These are phyloP conservation scores for Nicotiana noctiflora DNA, from an alignment of 257 asterid species.

Conservation along the genomic window DNA sequence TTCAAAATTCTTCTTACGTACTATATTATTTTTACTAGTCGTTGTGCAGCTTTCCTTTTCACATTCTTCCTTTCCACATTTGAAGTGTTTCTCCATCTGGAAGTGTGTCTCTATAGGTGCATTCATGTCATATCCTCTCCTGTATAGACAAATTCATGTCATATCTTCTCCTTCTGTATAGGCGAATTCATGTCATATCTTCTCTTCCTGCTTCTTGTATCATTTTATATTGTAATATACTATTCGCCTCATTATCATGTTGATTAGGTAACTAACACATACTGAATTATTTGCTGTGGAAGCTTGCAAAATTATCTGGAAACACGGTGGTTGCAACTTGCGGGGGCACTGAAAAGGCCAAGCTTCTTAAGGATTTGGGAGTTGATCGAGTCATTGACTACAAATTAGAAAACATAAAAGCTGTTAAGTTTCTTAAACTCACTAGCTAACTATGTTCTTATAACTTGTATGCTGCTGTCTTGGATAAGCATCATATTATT, in stretches of 20 bases:
- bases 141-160: background rate
- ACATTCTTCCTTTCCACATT: background rate
- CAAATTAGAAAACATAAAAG: slow-evolving; percentile 62
- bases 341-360: slow-evolving; percentile 88
- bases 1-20: background rate
- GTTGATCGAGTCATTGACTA: slow-evolving; percentile 95
- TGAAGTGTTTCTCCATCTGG: background rate
- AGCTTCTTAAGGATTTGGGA: slow-evolving; percentile 73
- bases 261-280: slow-evolving; percentile 13
- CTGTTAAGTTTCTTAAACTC: slow-evolving; percentile 37
- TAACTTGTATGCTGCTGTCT: background rate
- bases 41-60: background rate
- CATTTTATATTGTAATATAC: background rate
- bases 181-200: background rate
- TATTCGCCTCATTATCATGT: background rate
- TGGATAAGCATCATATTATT: background rate
- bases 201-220: slow-evolving; percentile 3
- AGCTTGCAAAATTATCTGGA: slow-evolving; percentile 95
- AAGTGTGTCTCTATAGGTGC: background rate
- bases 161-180: background rate
- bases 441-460: background rate
- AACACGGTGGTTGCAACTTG: slow-evolving; percentile 88
- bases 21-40: background rate
- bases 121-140: background rate
- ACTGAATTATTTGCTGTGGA: slow-evolving; percentile 23